Evolutionary conservation across 73 alveolate species (phyloP).

Genomic region (Chromera velia): DNA sequence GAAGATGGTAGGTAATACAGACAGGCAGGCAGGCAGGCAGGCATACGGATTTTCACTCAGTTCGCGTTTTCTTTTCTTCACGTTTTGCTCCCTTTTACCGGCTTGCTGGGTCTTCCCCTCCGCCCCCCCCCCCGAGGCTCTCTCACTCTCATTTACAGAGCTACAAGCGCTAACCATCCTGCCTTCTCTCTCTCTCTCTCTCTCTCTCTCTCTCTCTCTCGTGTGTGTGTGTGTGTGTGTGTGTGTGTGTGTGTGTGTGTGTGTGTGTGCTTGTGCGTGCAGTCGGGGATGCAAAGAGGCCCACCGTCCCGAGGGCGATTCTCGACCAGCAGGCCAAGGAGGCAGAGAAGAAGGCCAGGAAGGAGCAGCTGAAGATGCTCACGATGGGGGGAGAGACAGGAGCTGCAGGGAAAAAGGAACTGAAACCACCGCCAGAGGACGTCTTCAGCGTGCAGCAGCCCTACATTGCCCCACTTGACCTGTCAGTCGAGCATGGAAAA

Average conservation of each 20-base stretch:
- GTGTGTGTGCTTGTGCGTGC: not conserved
- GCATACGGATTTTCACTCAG: too few species aligned
- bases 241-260: not conserved
- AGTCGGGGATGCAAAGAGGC: not conserved
- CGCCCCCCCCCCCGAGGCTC: not conserved
- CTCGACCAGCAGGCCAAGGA: not conserved
- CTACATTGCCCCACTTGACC: not conserved
- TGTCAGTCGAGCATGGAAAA: not conserved
- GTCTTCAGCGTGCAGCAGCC: not conserved
- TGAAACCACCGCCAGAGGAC: not conserved
- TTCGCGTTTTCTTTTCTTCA: too few species aligned
- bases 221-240: too few species aligned
- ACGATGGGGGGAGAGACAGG: not conserved
- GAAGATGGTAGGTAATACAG: slow-evolving; percentile 8
- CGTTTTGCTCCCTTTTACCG: too few species aligned
- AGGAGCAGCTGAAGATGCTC: not conserved
- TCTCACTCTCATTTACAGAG: not conserved
- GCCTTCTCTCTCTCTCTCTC: too few species aligned
- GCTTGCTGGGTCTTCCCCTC: too few species aligned
- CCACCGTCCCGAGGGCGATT: not conserved
- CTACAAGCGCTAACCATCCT: too few species aligned
- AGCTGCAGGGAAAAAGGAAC: not conserved
- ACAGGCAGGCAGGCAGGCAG: too few species aligned
- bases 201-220: too few species aligned
- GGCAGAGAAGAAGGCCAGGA: not conserved